Evolutionary conservation across 306 rosid genomes (phyloP).

Genomic region (Vicia sativa): DNA sequence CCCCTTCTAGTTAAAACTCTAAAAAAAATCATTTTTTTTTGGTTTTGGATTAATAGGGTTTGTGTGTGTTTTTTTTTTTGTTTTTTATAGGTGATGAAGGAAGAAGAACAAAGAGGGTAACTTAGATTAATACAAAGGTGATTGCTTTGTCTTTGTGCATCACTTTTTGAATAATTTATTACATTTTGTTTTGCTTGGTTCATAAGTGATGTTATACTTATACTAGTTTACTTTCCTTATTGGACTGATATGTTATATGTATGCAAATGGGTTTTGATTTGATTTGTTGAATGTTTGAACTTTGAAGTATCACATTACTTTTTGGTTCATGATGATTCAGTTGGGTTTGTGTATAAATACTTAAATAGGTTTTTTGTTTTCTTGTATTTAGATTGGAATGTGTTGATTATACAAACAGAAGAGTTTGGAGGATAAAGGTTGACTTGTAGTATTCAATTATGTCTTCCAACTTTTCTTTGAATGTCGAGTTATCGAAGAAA

Average conservation of each 20-base stretch:
- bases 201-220: constrained; percentile 78
- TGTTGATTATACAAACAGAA: constrained; percentile 40
- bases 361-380: constrained; percentile 41
- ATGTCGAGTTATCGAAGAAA: constrained; percentile 71
- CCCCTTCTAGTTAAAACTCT: constrained; percentile 45
- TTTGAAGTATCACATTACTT: constrained; percentile 10
- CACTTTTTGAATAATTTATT: constrained; percentile 30
- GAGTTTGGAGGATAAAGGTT: constrained; percentile 45
- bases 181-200: constrained; percentile 66
- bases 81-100: constrained; percentile 61
- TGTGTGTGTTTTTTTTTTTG: constrained; percentile 33
- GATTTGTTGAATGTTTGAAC: constrained; percentile 36
- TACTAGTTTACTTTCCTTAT: constrained; percentile 29
- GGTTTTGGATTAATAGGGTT: constrained; percentile 57
- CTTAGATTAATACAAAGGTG: constrained; percentile 68
- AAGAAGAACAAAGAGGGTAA: constrained; percentile 68
- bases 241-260: constrained; percentile 14
- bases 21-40: constrained; percentile 6
- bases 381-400: constrained; percentile 56
- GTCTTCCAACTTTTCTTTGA: constrained; percentile 59
- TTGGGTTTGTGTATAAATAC: constrained; percentile 30
- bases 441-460: constrained; percentile 47
- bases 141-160: constrained; percentile 52
- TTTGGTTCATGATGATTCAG: constrained; percentile 33
- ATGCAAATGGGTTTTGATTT: constrained; percentile 23